Base-by-base conservation (phyloP, 2,329 filamentous ascomycete species). In the Pseudogymnoascus sp. region DNA sequence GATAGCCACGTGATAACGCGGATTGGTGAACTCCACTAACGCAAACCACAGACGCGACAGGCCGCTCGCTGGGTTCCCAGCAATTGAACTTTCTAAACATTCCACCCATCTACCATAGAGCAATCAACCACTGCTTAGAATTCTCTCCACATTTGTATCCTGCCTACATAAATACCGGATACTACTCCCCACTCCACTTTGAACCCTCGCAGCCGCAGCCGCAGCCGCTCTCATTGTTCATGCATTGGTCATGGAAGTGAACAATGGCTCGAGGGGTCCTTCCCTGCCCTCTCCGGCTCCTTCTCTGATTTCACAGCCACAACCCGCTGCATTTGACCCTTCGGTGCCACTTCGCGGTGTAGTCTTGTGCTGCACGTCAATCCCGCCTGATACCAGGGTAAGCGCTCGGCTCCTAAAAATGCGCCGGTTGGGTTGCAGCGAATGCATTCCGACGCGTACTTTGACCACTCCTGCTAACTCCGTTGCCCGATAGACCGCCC, bases 301-400 rank as follows among this genome's bases (percentile, higher is more conserved):
- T 12, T 50, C 43, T 4, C 30, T 18, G n/a, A 30, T 9, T n/a
- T 50, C 25, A 18, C 25, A 30, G 20, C 58, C 14, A 50, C 37
- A 32, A 28, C 30, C 16, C 60, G 59, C 25, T 22, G 32, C 57
- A 12, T 37, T 63, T 41, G 62, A 63, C 54, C 16, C 47, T 22
- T 79, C 86, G 57, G 78, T 79, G 65, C 87, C 89, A 59, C 82
- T 92, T 67, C 78, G 78, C 65, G 88, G 88, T 67, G 82, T 90
- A 60, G 83, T 94, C 64, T 80, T 96, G 67, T 96, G 91, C 79
- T 96, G 90, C 76, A 96, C 91, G 58, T 91, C 88, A 67, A 87
- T 96, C 66, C 80, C 87, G 60, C 84, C 88, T 62, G 90, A 96
- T 70, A 81, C 88, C 70, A 84, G 90, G 73, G 91, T 93, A 78